These are phyloP conservation scores for Cucurbita argyrosperma DNA, from an alignment of 306 rosid species.

Conservation along the genomic window DNA sequence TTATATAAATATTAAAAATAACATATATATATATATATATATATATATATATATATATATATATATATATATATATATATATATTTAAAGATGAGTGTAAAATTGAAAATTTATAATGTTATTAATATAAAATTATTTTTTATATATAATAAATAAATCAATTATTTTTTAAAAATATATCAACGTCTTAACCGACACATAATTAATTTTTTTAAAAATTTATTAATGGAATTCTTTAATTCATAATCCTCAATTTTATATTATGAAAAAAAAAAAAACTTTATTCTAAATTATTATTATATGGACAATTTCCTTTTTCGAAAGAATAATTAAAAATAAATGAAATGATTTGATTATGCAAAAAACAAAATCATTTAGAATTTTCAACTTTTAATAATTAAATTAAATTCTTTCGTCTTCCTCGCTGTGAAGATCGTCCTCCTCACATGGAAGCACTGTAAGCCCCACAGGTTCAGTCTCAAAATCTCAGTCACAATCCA, in stretches of 20 bases:
- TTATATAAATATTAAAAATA: no score
- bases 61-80: no score
- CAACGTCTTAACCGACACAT: no score
- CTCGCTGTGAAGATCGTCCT: background rate
- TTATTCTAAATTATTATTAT: background rate
- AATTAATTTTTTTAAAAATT: no score
- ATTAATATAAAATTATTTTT: no score
- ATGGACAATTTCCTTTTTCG: no score
- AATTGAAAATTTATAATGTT: no score
- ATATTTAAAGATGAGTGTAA: no score
- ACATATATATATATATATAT: no score
- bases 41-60: no score
- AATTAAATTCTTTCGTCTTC: background rate
- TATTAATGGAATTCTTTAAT: background rate
- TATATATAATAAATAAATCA: no score
- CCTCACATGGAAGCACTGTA: background rate
- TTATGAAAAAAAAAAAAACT: background rate
- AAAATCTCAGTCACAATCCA: background rate
- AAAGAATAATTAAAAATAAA: background rate
- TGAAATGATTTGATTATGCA: background rate
- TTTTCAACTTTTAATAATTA: background rate
- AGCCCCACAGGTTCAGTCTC: background rate
- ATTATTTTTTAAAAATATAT: no score
- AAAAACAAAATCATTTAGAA: background rate
- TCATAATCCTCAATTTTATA: background rate